phyloP scores from a whole-genome alignment of 768 basidiomycete species.

The Lactarius psammicola region DNA sequence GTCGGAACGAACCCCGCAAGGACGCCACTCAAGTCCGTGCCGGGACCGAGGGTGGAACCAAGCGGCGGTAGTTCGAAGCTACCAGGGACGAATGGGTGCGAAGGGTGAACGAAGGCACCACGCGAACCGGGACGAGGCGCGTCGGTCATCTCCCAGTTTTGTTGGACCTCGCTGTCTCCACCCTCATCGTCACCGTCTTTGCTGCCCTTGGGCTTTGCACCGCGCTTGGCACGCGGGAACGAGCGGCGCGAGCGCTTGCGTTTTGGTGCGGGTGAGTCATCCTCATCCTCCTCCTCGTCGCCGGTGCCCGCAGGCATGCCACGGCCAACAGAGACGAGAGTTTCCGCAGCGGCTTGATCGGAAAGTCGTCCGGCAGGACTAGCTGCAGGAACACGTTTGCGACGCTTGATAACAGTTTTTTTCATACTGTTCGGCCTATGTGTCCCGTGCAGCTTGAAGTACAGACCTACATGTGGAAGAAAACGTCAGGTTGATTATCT shows the following conservation, averaged over 20 bases:
- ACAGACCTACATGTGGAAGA: constrained; percentile 63
- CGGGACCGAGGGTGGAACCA: constrained; percentile 39
- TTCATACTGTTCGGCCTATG: constrained; percentile 99
- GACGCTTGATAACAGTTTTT: constrained; percentile 96
- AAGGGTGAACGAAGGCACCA: constrained; percentile 22
- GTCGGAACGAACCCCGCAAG: constrained; percentile 21
- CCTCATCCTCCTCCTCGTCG: constrained; percentile 45
- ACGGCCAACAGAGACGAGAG: constrained; percentile 80
- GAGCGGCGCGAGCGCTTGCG: constrained; percentile 53
- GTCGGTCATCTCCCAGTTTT: constrained; percentile 23
- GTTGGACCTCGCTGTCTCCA: constrained; percentile 26
- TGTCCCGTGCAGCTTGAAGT: constrained; percentile 97
- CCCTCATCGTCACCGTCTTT: constrained; percentile 33
- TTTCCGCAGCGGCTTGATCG: constrained; percentile 88
- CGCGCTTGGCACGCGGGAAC: constrained; percentile 30
- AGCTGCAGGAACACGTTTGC: constrained; percentile 95
- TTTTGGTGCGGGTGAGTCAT: constrained; percentile 46
- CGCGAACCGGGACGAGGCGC: constrained; percentile 22
- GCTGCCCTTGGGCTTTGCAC: constrained; percentile 29
- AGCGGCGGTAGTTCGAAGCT: constrained; percentile 63
- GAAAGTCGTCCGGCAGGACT: constrained; percentile 53
- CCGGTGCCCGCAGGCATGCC: constrained; percentile 41
- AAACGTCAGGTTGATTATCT: constrained; percentile 27
- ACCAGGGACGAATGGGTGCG: constrained; percentile 32
- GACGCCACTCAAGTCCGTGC: constrained; percentile 27